Percentiles rank a stretch among this genome's conserved stretches.
phyloP scores from a whole-genome alignment of 768 basidiomycete genomes.

The Leucocoprinus birnbaumii region DNA sequence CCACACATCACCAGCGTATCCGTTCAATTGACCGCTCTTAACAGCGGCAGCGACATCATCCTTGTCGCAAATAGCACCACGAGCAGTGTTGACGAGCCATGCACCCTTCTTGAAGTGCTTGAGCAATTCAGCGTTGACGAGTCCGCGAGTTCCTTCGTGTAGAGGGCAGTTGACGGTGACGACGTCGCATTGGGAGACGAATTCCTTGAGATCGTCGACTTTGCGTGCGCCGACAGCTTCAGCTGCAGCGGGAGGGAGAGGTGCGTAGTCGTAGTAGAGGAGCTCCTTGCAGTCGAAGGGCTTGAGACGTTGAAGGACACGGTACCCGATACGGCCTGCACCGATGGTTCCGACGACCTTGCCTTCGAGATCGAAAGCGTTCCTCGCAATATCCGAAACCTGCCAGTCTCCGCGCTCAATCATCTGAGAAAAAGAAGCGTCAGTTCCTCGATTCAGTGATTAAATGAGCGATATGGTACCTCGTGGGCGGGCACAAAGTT shows the following conservation, averaged over 20 bases:
- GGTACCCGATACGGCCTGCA: slow-evolving; percentile 78
- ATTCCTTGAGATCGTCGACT: slow-evolving; percentile 71
- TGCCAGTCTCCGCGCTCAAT: slow-evolving; percentile 85
- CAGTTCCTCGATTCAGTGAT: no score
- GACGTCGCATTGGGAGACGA: slow-evolving; percentile 65
- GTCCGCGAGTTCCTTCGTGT: slow-evolving; percentile 79
- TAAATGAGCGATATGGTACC: no score
- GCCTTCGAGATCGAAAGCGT: slow-evolving; percentile 85
- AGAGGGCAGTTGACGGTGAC: slow-evolving; percentile 88
- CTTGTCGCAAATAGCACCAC: slow-evolving; percentile 87
- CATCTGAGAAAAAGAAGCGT: slow-evolving; percentile 42
- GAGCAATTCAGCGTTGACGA: slow-evolving; percentile 80
- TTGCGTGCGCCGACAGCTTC: slow-evolving; percentile 68
- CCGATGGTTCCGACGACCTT: slow-evolving; percentile 94
- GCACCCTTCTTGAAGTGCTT: slow-evolving; percentile 90
- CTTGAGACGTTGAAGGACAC: slow-evolving; percentile 73
- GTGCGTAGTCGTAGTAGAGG: slow-evolving; percentile 83
- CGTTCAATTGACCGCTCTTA: slow-evolving; percentile 70
- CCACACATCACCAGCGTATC: slow-evolving; percentile 75
- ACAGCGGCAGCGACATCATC: slow-evolving; percentile 78
- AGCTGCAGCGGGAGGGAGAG: slow-evolving; percentile 63
- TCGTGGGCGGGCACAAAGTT: slow-evolving; percentile 90
- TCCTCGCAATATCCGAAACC: slow-evolving; percentile 78
- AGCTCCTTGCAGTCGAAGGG: slow-evolving; percentile 91
- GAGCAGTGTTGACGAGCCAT: slow-evolving; percentile 92